Evolutionary conservation across 2,329 filamentous ascomycete species (phyloP), one percentile per base, ranked within the genome.

Genomic region (Nakataea oryzae): DNA sequence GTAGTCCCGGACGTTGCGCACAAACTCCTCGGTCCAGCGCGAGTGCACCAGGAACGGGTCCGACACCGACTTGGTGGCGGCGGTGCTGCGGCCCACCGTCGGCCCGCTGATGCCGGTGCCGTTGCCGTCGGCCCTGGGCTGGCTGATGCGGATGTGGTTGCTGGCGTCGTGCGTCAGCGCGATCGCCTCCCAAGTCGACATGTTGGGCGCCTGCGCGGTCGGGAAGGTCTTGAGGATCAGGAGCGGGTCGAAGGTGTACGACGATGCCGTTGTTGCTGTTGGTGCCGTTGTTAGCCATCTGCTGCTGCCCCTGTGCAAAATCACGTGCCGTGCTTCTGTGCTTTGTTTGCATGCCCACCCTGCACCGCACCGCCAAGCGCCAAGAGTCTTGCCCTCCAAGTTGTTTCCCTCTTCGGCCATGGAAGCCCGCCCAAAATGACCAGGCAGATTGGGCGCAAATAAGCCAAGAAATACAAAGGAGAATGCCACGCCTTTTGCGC

Each of bases 71-170:
- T 29, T 17, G 29, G n/a, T n/a, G 30, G 27, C n/a, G 28, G 24
- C 28, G 41, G 41, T 50, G 41, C 21, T n/a, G 41, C 41, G 41
- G 41, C 41, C 41, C 21, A n/a, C 24, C 14, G 41, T 4, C 21
- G 21, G 21, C 17, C 21, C 41, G 7, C 17, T 50, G 41, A 50
- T n/a, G 41, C 41, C 21, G 41, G 11, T 17, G 41, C 41, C 11
- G 11, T 21, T 29, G 24, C 8, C 54, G 4, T 3, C 17, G 30
- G 54, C 60, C 12, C 26, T 11, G 29, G 60, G 60, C 29, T 61
- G 60, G 54, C 60, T 61, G 60, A 61, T 61, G 50, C 60, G 60
- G 28, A 61, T n/a, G 54, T 61, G 54, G 60, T 61, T 61, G 60
- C 60, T 61, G 29, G 41, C 50, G 24, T 57, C 60, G 24, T 61